Evolutionary conservation across 495 filamentous ascomycete genomes (phyloP).

Genomic region (Aspergillus sclerotiicarbonarius): DNA sequence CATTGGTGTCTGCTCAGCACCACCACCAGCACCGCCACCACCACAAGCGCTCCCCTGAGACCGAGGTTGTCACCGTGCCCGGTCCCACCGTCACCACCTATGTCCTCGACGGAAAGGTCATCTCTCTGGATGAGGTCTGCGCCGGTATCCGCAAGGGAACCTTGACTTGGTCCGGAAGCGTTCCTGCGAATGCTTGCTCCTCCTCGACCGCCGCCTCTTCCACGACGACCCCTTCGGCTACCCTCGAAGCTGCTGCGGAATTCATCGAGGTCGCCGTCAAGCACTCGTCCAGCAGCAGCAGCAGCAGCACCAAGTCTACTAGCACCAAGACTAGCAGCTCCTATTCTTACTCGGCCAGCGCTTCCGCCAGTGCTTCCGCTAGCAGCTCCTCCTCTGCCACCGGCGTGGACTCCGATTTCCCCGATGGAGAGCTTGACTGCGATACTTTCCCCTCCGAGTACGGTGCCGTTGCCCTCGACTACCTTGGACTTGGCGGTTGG

Average conservation of each 20-base stretch:
- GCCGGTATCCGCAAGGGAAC: constrained; percentile 57
- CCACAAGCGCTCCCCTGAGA: constrained; percentile 34
- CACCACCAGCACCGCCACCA: constrained; percentile 44
- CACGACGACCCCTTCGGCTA: constrained; percentile 17
- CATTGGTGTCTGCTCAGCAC: constrained; percentile 45
- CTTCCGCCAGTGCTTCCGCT: constrained; percentile 20
- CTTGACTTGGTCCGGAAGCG: constrained; percentile 38
- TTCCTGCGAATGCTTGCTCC: constrained; percentile 33
- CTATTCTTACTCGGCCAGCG: constrained; percentile 15
- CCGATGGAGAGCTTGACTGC: constrained; percentile 72
- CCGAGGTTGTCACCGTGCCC: constrained; percentile 38
- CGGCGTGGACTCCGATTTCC: constrained; percentile 69
- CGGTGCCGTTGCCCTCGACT: constrained; percentile 70
- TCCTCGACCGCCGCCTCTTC: constrained; percentile 20
- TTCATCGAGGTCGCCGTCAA: constrained; percentile 30
- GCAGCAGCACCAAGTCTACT: constrained; percentile 10
- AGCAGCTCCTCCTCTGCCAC: constrained; percentile 30
- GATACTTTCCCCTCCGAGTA: constrained; percentile 75
- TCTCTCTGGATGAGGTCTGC: constrained; percentile 58
- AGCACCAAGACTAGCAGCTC: constrained; percentile 18
- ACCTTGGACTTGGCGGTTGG: constrained; percentile 71
- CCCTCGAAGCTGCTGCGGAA: constrained; percentile 26
- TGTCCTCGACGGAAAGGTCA: constrained; percentile 53
- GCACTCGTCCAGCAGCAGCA: constrained; percentile 7
- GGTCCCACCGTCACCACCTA: constrained; percentile 60